A percentile compares a stretch with the other conserved stretches of the same genome.
phyloP scores from a whole-genome alignment of 1,284 basidiomycete genomes.

The Veloporphyrellus conicus region DNA sequence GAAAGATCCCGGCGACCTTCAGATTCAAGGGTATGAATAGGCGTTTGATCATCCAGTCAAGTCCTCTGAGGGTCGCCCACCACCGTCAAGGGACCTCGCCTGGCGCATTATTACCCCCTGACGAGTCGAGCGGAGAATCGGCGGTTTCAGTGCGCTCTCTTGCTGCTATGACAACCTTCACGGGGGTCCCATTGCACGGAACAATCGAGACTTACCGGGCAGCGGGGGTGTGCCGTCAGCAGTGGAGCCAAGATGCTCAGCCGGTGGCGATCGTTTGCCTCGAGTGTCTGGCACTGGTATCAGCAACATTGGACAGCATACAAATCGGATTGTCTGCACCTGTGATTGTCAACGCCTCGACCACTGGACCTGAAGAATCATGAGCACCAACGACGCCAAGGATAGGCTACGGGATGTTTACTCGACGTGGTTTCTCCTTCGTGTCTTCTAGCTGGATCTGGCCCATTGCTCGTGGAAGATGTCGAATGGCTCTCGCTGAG shows the following conservation, averaged over 20 bases:
- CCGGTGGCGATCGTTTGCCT: slow-evolving; percentile 5
- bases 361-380: slow-evolving; percentile 21
- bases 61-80: slow-evolving; percentile 54
- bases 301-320: slow-evolving; percentile 10
- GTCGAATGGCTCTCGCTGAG: slow-evolving; percentile 19
- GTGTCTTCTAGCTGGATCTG: slow-evolving; percentile 14
- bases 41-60: slow-evolving; percentile 44
- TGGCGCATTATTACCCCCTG: slow-evolving; percentile 16
- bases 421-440: slow-evolving; percentile 27
- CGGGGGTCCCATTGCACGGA: slow-evolving; percentile 6
- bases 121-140: slow-evolving; percentile 10
- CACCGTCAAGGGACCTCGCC: slow-evolving; percentile 43
- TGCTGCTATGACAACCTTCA: slow-evolving; percentile 13
- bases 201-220: slow-evolving; percentile 15
- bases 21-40: slow-evolving; percentile 46
- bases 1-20: slow-evolving; percentile 57
- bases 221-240: slow-evolving; percentile 3
- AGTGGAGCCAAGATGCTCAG: slow-evolving; percentile 1
- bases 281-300: slow-evolving; percentile 15
- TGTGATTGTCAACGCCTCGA: slow-evolving; percentile 16
- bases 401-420: slow-evolving; percentile 9
- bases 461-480: slow-evolving; percentile 16
- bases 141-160: slow-evolving; percentile 1
- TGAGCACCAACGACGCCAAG: slow-evolving; percentile 12
- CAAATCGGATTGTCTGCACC: slow-evolving; percentile 15